phyloP scores from a whole-genome alignment of 257 asterid species.

The Verbascum thapsus region DNA sequence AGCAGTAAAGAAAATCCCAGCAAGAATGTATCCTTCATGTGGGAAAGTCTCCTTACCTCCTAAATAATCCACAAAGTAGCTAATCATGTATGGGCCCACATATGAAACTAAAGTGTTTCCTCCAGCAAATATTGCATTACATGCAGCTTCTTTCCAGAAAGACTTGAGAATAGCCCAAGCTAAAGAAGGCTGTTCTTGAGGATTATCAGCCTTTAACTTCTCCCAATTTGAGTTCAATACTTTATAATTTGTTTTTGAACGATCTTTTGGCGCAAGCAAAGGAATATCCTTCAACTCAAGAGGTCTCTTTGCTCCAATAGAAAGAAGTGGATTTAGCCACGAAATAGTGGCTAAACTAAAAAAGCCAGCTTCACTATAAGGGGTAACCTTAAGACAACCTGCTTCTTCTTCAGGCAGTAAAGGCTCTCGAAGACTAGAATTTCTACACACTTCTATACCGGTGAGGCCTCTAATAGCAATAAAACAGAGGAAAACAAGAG shows the following conservation, averaged over 20 bases:
- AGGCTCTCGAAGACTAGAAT: constrained; percentile 65
- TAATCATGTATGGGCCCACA: constrained; percentile 86
- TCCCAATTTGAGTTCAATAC: constrained; percentile 82
- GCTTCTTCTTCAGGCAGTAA: constrained; percentile 76
- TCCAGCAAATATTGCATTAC: constrained; percentile 82
- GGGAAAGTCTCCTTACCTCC: constrained; percentile 63
- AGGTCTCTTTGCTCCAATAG: constrained; percentile 87
- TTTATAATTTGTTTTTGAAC: constrained; percentile 82
- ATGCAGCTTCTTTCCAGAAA: constrained; percentile 86
- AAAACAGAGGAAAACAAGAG: constrained; percentile 72
- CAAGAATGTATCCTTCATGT: constrained; percentile 80
- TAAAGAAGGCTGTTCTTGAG: constrained; percentile 62
- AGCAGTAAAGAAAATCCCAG: constrained; percentile 72
- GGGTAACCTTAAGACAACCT: constrained; percentile 88
- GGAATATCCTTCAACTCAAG: constrained; percentile 93
- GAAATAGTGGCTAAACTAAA: constrained; percentile 86
- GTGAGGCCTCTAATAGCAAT: constrained; percentile 69
- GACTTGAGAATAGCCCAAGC: constrained; percentile 87
- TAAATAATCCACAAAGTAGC: constrained; percentile 84
- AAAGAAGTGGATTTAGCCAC: constrained; percentile 94
- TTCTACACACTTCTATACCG: constrained; percentile 59
- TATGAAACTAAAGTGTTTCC: constrained; percentile 77
- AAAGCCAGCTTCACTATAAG: constrained; percentile 83
- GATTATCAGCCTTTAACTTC: constrained; percentile 66
- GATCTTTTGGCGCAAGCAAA: constrained; percentile 78